Evolutionary conservation across 2,329 filamentous ascomycete species (phyloP).

Genomic region (Claviceps quebecensis): DNA sequence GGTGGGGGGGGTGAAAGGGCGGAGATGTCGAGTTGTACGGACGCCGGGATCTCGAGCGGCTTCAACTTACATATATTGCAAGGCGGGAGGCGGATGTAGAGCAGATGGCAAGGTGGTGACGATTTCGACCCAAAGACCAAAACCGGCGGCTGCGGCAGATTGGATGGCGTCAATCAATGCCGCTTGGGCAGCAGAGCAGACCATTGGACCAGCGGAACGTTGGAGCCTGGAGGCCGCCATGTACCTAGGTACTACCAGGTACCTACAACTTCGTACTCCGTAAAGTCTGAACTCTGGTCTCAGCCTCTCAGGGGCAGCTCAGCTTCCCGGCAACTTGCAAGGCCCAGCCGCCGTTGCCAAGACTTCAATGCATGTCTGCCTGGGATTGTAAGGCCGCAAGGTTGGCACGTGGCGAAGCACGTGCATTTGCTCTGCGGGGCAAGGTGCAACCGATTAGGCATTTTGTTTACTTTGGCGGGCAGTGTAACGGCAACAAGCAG

Average conservation of each 20-base stretch:
- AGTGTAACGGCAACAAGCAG: not conserved
- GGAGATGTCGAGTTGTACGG: not conserved
- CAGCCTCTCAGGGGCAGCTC: not conserved
- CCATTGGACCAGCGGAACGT: no score
- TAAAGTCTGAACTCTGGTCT: no score
- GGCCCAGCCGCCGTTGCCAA: not conserved
- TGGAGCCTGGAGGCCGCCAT: no score
- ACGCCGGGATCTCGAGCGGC: not conserved
- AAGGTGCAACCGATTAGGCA: slow-evolving; percentile 1
- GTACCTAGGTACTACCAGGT: no score
- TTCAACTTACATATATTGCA: not conserved
- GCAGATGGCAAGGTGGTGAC: not conserved
- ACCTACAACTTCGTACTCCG: no score
- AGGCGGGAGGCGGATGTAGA: not conserved
- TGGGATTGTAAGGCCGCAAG: slow-evolving; percentile 1
- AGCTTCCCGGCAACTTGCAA: no score
- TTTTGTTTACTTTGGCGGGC: slow-evolving; percentile 8
- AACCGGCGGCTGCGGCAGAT: not conserved
- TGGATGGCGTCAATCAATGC: not conserved
- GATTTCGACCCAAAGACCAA: not conserved
- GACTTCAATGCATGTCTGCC: not conserved
- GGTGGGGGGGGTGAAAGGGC: not conserved
- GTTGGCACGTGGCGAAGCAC: not conserved
- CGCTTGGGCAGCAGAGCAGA: not conserved
- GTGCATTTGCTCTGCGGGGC: not conserved